Conservation (phyloP, 768 basidiomycete species). For the Mycena polygramma region DNA sequence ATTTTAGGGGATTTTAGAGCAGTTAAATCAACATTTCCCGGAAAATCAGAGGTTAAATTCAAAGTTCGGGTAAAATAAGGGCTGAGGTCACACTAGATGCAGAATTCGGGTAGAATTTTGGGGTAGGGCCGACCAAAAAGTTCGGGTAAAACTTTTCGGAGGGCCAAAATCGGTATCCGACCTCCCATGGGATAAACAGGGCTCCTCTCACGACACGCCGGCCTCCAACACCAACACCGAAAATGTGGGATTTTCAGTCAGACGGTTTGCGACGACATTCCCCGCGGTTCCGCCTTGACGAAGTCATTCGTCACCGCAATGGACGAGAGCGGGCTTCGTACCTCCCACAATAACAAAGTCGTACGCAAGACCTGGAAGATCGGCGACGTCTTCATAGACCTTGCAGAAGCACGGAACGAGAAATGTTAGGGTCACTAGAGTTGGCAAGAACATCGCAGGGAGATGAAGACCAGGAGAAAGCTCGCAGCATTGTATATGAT, state of each 20-base stretch:
- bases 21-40: too few relatives aligned
- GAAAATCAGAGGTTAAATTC: too few relatives aligned
- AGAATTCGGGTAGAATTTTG: too few relatives aligned
- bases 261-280: neutral
- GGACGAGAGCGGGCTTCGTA: neutral
- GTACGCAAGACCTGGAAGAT: neutral
- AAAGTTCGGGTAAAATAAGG: too few relatives aligned
- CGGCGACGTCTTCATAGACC: neutral
- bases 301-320: neutral
- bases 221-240: neutral
- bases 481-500: neutral
- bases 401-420: neutral
- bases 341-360: neutral
- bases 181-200: too few relatives aligned
- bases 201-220: neutral
- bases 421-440: neutral
- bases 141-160: too few relatives aligned
- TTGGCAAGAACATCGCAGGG: neutral
- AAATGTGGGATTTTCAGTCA: neutral
- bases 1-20: too few relatives aligned
- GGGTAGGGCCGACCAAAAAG: too few relatives aligned
- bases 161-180: too few relatives aligned
- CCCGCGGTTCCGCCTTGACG: neutral
- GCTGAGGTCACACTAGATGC: too few relatives aligned
- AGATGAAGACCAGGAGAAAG: neutral